Percentiles rank a stretch among this genome's conserved stretches.
phyloP scores from a whole-genome alignment of 169 alveolate species.

The Amoebophrya sp. region DNA sequence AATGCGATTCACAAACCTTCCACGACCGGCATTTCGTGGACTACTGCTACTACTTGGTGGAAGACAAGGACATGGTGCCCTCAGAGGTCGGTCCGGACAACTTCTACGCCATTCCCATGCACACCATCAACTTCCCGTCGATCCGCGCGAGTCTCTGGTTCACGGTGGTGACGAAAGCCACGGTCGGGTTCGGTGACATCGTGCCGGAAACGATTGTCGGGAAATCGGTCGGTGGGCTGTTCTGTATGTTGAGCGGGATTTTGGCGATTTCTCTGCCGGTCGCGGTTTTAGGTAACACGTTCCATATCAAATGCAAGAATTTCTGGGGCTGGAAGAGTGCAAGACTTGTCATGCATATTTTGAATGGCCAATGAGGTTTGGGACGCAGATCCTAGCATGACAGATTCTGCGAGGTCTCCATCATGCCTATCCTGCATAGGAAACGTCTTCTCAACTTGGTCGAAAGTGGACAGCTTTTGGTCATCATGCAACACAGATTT shows the following conservation, averaged over 20 bases:
- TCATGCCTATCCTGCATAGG: too few relatives aligned
- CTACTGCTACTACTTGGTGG: not conserved
- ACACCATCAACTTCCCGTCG: not conserved
- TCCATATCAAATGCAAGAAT: too few relatives aligned
- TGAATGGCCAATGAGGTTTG: too few relatives aligned
- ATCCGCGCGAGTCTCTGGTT: not conserved
- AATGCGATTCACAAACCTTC: not conserved
- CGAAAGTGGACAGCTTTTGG: too few relatives aligned
- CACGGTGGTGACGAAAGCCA: not conserved
- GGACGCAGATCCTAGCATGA: too few relatives aligned
- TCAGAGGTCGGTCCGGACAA: not conserved
- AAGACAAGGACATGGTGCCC: not conserved
- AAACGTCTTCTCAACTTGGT: too few relatives aligned
- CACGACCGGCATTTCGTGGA: not conserved
- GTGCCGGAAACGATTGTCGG: not conserved
- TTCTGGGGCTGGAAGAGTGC: too few relatives aligned
- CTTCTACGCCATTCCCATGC: not conserved
- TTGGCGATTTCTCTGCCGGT: not conserved
- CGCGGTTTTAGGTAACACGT: not conserved
- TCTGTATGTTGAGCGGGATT: not conserved
- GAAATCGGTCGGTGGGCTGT: not conserved
- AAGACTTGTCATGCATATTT: too few relatives aligned
- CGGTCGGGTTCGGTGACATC: not conserved
- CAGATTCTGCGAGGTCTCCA: too few relatives aligned
- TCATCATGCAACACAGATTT: too few relatives aligned